Conservation (phyloP, 2,329 filamentous ascomycete species). For the Ceratocystiopsis sp. region DNA sequence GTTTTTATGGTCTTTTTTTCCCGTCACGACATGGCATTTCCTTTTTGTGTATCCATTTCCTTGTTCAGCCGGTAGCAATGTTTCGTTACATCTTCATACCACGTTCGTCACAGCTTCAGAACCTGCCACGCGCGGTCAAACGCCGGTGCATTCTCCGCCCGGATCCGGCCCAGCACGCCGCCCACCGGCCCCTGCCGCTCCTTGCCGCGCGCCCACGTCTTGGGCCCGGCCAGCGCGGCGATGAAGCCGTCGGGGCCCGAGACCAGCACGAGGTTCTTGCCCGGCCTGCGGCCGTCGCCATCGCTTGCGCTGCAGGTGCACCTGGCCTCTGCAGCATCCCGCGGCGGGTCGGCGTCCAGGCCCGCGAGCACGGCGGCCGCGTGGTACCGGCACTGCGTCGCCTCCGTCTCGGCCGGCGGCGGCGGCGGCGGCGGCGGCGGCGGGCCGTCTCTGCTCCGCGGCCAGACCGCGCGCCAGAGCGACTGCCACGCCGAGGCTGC, state of each 20-base stretch:
- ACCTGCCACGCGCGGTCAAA: conserved; percentile 30
- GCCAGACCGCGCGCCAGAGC: too few species aligned
- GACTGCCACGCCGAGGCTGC: too few species aligned
- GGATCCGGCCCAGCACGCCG: conserved; percentile 47
- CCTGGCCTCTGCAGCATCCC: conserved; percentile 2
- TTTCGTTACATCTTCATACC: not conserved
- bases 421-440: too few species aligned
- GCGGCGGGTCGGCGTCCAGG: too few species aligned
- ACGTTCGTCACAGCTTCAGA: conserved; percentile 28
- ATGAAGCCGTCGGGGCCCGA: conserved; percentile 89
- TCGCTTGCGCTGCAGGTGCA: too few species aligned
- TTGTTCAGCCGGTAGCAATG: too few species aligned
- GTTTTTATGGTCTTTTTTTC: not conserved
- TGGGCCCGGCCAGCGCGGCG: conserved; percentile 60
- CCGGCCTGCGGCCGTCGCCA: too few species aligned
- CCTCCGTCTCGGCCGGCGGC: too few species aligned
- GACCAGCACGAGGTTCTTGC: conserved; percentile 55
- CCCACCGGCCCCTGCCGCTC: conserved; percentile 61
- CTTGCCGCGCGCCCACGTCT: conserved; percentile 53
- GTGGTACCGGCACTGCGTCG: conserved; percentile 3
- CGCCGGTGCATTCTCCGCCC: conserved; percentile 23
- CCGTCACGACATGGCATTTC: not conserved
- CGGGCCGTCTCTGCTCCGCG: too few species aligned
- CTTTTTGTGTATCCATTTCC: not conserved
- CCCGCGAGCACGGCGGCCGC: not conserved